Evolutionary conservation across 1,284 basidiomycete genomes (phyloP).

Genomic region (Tremellales sp.): DNA sequence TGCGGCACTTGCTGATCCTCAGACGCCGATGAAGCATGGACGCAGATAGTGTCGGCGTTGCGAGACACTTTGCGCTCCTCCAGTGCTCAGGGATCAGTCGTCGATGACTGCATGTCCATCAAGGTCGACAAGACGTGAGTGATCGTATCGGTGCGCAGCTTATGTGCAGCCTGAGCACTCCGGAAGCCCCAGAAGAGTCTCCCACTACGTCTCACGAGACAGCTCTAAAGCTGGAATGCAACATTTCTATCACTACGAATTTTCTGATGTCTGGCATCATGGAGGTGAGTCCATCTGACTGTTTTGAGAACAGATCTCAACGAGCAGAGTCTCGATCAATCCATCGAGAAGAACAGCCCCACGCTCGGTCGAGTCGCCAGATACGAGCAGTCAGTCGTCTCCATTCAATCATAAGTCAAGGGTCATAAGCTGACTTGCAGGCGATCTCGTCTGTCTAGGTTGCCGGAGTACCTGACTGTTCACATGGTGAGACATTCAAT

Average conservation of each 20-base stretch:
- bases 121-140: conserved; percentile 76
- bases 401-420: background rate
- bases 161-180: conserved; percentile 61
- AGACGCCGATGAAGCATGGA: conserved; percentile 97
- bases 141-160: background rate
- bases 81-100: conserved; percentile 55
- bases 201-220: conserved; percentile 64
- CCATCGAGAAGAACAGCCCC: conserved; percentile 80
- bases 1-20: conserved; percentile 6
- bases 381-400: conserved; percentile 62
- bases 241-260: conserved; percentile 81
- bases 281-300: conserved; percentile 63
- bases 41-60: conserved; percentile 73
- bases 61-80: conserved; percentile 55
- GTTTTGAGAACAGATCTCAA: too few species aligned
- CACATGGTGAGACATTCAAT: conserved; percentile 28
- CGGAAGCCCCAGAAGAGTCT: conserved; percentile 76
- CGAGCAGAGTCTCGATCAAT: conserved; percentile 70
- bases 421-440: conserved; percentile 15
- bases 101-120: conserved; percentile 81
- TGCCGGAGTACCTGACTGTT: conserved; percentile 60
- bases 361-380: conserved; percentile 72
- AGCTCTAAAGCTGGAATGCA: conserved; percentile 87
- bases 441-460: conserved; percentile 71
- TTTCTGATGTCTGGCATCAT: conserved; percentile 83